Evolutionary conservation across 805 yeast species (phyloP).

Genomic region (Myxozyma mucilagina): DNA sequence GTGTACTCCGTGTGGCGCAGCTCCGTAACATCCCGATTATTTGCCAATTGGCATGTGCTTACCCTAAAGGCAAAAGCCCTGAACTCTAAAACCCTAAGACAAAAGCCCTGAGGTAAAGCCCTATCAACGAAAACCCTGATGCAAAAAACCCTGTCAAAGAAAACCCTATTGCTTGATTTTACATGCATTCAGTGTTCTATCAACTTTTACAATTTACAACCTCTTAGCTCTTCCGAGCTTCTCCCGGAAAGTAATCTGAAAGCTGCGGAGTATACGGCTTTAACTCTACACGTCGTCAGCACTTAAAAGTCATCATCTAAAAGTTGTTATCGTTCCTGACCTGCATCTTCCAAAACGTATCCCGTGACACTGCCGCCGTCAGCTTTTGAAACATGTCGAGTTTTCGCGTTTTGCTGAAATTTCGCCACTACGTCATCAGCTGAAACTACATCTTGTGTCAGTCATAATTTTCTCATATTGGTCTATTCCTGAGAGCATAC

Average conservation of each 20-base stretch:
- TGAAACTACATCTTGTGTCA: neutral
- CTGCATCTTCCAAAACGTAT: constrained; percentile 3
- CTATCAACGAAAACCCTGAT: too few species aligned
- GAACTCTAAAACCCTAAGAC: too few species aligned
- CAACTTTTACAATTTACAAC: too few species aligned
- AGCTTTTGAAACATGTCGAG: neutral
- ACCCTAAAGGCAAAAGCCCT: too few species aligned
- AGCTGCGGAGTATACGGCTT: neutral
- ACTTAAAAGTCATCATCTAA: neutral
- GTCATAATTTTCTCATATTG: neutral
- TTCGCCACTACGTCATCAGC: constrained; percentile 7
- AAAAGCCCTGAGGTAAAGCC: too few species aligned
- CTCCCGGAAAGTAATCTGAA: neutral
- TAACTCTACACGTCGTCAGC: neutral
- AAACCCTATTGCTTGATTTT: too few species aligned
- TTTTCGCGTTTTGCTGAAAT: constrained; percentile 5
- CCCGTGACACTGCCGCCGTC: constrained; percentile 1
- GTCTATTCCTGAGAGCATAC: neutral
- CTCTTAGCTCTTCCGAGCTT: neutral
- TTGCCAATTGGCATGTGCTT: too few species aligned
- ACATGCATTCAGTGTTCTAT: too few species aligned
- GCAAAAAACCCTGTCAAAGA: too few species aligned
- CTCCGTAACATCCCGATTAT: too few species aligned
- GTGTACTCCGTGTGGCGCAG: too few species aligned
- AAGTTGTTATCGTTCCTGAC: neutral